Conservation (phyloP, 2,329 filamentous ascomycete species). For the Lasiodiplodia sp. region DNA sequence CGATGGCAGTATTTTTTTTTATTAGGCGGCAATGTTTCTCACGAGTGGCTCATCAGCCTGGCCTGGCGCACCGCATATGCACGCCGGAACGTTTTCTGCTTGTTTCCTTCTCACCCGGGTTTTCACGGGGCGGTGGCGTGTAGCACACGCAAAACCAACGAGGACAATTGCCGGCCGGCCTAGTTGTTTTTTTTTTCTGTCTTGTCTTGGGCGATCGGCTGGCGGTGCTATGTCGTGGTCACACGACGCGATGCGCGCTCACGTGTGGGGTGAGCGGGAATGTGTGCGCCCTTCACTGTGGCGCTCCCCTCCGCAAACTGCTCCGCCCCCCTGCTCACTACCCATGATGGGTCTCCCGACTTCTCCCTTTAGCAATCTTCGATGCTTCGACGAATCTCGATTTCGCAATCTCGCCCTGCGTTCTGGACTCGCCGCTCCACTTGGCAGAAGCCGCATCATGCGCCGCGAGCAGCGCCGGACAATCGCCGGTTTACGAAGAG, state of each 20-base stretch:
- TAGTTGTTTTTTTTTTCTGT: background rate
- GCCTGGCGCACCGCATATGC: background rate
- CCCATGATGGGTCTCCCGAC: background rate
- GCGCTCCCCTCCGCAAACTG: background rate
- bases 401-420: background rate
- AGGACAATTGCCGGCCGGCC: background rate
- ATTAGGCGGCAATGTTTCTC: background rate
- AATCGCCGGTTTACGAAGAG: background rate
- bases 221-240: background rate
- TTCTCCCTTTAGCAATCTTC: background rate
- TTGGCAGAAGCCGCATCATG: background rate
- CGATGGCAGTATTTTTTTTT: background rate
- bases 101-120: conserved; percentile 1
- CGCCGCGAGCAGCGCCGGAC: background rate
- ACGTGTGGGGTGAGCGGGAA: conserved; percentile 10
- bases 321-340: background rate
- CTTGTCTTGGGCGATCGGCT: background rate
- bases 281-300: background rate
- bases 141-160: conserved; percentile 4
- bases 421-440: background rate
- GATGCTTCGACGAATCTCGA: background rate
- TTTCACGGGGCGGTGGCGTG: conserved; percentile 13
- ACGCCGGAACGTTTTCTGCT: conserved; percentile 4
- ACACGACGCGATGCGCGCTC: conserved; percentile 9
- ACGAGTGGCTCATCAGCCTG: background rate